These are phyloP conservation scores for Paracorniculantispora psalliotae DNA, from an alignment of 2,329 filamentous ascomycete genomes.

Conservation along the genomic window DNA sequence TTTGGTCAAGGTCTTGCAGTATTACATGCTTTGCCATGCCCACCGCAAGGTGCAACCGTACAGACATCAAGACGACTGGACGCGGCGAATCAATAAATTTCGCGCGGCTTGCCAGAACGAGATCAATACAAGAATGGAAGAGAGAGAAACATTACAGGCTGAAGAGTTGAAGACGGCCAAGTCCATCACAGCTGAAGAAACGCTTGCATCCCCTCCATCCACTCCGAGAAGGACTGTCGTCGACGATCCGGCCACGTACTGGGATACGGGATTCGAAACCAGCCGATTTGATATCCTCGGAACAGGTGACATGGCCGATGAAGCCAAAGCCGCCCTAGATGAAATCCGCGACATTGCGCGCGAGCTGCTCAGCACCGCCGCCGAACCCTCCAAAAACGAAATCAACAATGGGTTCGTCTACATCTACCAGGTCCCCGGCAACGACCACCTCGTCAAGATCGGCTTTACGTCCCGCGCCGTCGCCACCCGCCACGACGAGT, in stretches of 20 bases:
- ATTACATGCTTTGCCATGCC: not conserved
- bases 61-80: not conserved
- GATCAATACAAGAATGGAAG: not conserved
- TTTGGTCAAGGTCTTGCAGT: not conserved
- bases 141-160: not conserved
- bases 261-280: not conserved
- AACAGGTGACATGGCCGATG: not conserved
- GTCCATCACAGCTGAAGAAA: not conserved
- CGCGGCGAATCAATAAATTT: not conserved
- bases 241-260: not conserved
- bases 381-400: conserved; percentile 26
- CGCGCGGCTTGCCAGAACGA: not conserved
- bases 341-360: not conserved
- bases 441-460: conserved; percentile 7
- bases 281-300: not conserved
- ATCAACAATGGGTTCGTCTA: conserved; percentile 26
- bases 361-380: conserved; percentile 15
- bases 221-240: not conserved
- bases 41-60: not conserved
- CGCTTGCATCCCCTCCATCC: not conserved
- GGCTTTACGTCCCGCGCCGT: conserved; percentile 1
- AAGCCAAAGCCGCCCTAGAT: not conserved
- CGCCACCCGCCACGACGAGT: not conserved
- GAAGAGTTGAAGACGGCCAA: not conserved
- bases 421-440: conserved; percentile 7